Evolutionary conservation across 345 rosid genomes (phyloP), one percentile per base, ranked within the genome.

Genomic region (Hypericum perforatum): DNA sequence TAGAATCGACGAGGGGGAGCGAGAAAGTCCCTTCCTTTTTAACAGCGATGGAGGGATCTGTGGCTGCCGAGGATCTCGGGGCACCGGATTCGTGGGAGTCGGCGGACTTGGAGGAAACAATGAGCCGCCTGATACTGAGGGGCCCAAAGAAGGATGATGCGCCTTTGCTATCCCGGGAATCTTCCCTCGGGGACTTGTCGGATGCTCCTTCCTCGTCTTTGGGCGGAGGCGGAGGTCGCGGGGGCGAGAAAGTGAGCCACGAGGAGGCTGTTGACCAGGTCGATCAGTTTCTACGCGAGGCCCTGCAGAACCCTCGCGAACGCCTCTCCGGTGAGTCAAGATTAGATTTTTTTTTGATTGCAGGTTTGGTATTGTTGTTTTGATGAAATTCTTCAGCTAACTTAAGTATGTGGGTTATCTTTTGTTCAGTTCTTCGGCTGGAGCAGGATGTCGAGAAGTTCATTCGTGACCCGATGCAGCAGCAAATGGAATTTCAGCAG

Each of bases 81-180:
- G 78, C 89, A 64, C 84, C 86, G 41, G 94, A 82, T 50, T 82
- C 89, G n/a, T 85, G 94, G 94, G 94, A 85, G 81, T 79, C 69
- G 10, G 94, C 81, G 60, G 86, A 85, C 71, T 58, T 85, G 74
- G 94, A 85, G 47, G 81, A 80, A 39, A 63, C 89, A 52, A 69
- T 82, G 84, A 78, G 65, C 56, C 82, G 94, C 29, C 63, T 85
- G 76, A 65, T 75, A 74, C 82, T 85, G 37, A 52, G 44, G 39
- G 56, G 60, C 22, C 57, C 74, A 0, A 63, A 62, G 12, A 61
- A 63, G 32, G 62, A 70, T 51, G 39, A 59, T 8, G 55, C 64
- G 29, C 61, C 43, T 29, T 57, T 7, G 7, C 29, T 13, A 43
- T 52, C 16, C 38, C 50, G 53, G 14, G 54, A 16, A 22, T 40